Base-by-base conservation (phyloP, 441 rosid species). In the Gossypium aridum region DNA sequence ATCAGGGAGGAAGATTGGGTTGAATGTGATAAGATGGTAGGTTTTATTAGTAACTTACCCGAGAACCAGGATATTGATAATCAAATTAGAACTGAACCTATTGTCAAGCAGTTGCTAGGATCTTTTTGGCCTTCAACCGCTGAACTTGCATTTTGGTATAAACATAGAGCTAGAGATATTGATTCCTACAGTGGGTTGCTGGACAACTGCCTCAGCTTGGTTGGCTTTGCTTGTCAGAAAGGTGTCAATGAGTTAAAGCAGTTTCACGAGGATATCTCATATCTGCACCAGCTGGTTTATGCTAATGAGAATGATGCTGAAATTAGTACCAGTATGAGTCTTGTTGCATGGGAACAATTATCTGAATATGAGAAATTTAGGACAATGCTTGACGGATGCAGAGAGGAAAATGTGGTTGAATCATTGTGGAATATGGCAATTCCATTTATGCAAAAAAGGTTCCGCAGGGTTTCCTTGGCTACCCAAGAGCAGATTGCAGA, bases 1-100 rank as follows among this genome's bases (percentile, higher is more conserved):
- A 85, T 91, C 78, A 94, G 99, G 84, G 92, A 90, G 85, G 97
- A 89, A 82, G 99, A 96, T 85, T 96, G 99, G 99, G 90, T 96
- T 86, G 99, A 96, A 86, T 90, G 98, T 80, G 94, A 88, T 79
- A 86, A 80, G 83, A 91, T 88, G 98, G 84, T 87, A 51, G 75
- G 56, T 57, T 94, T 82, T 81, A 85, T 93, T 8, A 86, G 78
- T 47, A 88, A 74, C 66, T 79, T 88, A 75, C 92, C 92, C 19
- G 83, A 79, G 80, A 85, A 79, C 78, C 77, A 76, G 68, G 88
- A 88, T 79, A 83, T 81, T 26, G 81, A 64, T 68, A 65, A 75
- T 74, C 90, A 81, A 79, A 81, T 90, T 76, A 85, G 88, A 83
- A 96, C 98, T 45, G 98, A 96, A 84, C 88, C 92, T 68, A 82